These are phyloP conservation scores for Tolypocladium paradoxum DNA, from an alignment of 2,329 filamentous ascomycete species.

Conservation along the genomic window DNA sequence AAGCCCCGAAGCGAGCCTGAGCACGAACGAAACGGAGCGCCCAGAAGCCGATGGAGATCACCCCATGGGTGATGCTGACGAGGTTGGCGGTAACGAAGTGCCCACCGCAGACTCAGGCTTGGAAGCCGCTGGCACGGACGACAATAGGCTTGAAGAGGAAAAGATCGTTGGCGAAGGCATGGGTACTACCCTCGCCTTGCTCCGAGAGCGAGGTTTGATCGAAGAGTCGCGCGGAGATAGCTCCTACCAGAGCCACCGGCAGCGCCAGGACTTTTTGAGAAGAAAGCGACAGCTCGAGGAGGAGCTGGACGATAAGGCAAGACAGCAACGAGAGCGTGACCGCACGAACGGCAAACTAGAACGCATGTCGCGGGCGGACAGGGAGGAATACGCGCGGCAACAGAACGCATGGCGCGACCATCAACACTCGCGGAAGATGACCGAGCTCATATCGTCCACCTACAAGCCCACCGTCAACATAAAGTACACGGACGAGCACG, in stretches of 20 bases:
- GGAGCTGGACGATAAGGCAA: constrained; percentile 70
- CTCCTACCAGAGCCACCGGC: constrained; percentile 55
- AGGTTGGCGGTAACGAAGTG: constrained; percentile 20
- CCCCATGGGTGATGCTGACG: constrained; percentile 17
- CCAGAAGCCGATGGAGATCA: constrained; percentile 11
- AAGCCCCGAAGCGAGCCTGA: constrained; percentile 2
- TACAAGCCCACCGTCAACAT: constrained; percentile 89
- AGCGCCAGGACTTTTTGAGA: constrained; percentile 67
- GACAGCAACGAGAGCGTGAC: constrained; percentile 78
- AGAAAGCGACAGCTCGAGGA: constrained; percentile 63
- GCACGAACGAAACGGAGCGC: neutral
- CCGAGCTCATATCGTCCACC: constrained; percentile 73
- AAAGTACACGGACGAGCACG: constrained; percentile 82
- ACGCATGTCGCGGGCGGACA: constrained; percentile 81
- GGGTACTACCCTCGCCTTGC: constrained; percentile 69
- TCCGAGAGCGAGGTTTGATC: constrained; percentile 77
- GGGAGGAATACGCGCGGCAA: constrained; percentile 78
- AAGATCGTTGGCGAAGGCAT: constrained; percentile 68
- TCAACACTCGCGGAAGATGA: constrained; percentile 68
- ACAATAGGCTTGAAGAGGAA: constrained; percentile 75
- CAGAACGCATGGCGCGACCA: constrained; percentile 85
- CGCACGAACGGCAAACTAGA: constrained; percentile 71
- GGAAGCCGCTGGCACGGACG: constrained; percentile 25
- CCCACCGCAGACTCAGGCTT: constrained; percentile 3
- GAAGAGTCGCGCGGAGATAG: constrained; percentile 51